These are phyloP conservation scores for Sindora glabra DNA, from an alignment of 306 rosid species.

Conservation along the genomic window DNA sequence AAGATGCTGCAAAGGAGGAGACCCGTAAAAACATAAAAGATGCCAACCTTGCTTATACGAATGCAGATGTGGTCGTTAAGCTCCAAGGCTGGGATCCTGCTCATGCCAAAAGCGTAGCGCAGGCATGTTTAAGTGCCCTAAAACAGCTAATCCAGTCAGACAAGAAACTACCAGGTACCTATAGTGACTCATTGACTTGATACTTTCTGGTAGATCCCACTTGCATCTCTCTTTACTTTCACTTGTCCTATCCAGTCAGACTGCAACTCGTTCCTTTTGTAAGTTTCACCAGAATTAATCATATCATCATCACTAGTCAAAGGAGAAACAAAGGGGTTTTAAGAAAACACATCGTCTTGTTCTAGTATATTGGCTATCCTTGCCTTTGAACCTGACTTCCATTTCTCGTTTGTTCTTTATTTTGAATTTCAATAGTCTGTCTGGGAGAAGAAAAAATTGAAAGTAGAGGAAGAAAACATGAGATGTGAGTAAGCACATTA, in stretches of 20 bases:
- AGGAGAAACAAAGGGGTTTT: no score
- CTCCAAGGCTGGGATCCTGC: slow-evolving; percentile 82
- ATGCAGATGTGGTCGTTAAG: slow-evolving; percentile 74
- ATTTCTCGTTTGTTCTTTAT: not conserved
- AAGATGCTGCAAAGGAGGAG: slow-evolving; percentile 80
- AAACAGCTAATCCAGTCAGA: slow-evolving; percentile 73
- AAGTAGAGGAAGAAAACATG: no score
- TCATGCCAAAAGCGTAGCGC: slow-evolving; percentile 65
- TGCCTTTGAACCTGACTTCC: not conserved
- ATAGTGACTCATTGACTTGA: not conserved
- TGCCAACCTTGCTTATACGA: slow-evolving; percentile 51
- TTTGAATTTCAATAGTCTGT: no score
- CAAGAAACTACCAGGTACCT: slow-evolving; percentile 78
- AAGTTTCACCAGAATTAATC: not conserved
- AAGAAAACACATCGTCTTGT: not conserved
- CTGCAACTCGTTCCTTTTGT: not conserved
- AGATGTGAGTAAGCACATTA: no score
- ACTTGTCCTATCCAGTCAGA: no score
- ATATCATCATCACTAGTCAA: not conserved
- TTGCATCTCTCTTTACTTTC: no score
- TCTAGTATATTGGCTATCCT: not conserved
- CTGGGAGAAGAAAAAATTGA: no score
- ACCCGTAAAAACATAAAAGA: slow-evolving; percentile 53
- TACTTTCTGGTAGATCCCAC: slow-evolving; percentile 10
- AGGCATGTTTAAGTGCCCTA: slow-evolving; percentile 80